These are phyloP conservation scores for Ustilago cynodontis DNA, from an alignment of 1,284 basidiomycete species.

Conservation along the genomic window DNA sequence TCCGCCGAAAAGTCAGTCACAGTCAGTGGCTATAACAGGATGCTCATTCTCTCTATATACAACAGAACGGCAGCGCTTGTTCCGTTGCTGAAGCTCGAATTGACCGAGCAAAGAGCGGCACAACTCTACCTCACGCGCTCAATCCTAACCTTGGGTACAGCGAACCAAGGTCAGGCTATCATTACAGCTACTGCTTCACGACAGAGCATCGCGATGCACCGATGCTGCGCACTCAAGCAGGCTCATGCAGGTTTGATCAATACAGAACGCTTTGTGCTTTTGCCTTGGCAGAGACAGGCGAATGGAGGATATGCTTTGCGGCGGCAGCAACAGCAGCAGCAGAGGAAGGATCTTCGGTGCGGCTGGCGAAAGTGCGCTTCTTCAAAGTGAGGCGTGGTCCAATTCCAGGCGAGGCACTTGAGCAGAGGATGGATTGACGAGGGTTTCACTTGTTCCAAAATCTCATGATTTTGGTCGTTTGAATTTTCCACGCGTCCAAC, in stretches of 20 bases:
- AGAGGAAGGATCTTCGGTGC: slow-evolving; percentile 12
- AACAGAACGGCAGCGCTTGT: too few species aligned
- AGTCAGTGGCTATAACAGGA: neutral
- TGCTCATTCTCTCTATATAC: neutral
- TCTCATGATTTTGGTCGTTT: slow-evolving; percentile 52
- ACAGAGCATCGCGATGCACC: too few species aligned
- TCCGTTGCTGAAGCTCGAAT: neutral
- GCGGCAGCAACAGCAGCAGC: neutral
- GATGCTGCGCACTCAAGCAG: slow-evolving; percentile 5
- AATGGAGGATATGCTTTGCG: neutral
- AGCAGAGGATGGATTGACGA: slow-evolving; percentile 14
- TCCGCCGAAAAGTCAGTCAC: slow-evolving; percentile 5
- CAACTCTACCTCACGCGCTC: neutral
- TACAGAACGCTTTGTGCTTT: neutral
- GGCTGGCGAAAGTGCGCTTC: neutral
- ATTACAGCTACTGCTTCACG: too few species aligned
- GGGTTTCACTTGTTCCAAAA: slow-evolving; percentile 14
- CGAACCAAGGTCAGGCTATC: slow-evolving; percentile 6
- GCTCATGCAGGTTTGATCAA: neutral
- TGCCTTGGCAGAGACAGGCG: neutral
- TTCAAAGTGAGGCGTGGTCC: neutral
- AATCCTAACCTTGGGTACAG: neutral
- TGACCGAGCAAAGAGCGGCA: slow-evolving; percentile 3
- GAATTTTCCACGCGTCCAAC: neutral
- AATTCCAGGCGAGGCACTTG: slow-evolving; percentile 5